These are phyloP conservation scores for Gonium pectorale DNA, from an alignment of 139 green algal genomes.

Conservation along the genomic window DNA sequence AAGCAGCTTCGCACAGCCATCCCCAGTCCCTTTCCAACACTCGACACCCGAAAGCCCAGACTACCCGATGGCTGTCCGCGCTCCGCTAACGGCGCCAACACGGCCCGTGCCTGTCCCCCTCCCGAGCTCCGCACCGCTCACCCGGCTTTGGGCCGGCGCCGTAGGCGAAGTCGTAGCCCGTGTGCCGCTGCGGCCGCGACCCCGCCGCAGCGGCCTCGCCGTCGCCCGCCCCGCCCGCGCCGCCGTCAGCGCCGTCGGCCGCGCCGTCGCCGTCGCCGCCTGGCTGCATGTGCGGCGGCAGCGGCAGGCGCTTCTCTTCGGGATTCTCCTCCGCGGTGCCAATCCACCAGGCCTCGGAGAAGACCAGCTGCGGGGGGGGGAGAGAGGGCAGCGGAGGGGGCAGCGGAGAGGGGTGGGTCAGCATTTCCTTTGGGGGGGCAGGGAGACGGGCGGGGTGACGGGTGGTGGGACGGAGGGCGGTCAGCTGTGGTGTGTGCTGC, in stretches of 20 bases:
- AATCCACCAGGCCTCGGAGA: constrained; percentile 84
- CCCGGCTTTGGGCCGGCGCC: constrained; percentile 45
- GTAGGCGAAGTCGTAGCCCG: constrained; percentile 41
- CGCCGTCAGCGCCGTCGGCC: not conserved
- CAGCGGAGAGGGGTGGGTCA: not conserved
- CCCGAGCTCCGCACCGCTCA: not conserved
- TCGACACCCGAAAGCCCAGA: no score
- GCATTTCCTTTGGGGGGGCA: no score
- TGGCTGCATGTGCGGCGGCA: constrained; percentile 68
- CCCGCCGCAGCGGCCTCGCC: not conserved
- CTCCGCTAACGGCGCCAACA: no score
- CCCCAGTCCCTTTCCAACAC: no score
- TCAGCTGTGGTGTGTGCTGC: no score
- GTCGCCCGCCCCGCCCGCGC: not conserved
- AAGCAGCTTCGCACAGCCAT: no score
- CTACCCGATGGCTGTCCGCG: no score
- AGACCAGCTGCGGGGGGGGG: constrained; percentile 80
- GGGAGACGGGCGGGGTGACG: no score
- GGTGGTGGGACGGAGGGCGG: no score
- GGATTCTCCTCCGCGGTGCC: constrained; percentile 86
- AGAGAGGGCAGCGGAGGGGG: not conserved
- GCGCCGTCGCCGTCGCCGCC: not conserved
- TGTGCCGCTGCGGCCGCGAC: constrained; percentile 5
- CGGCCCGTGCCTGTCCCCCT: no score
- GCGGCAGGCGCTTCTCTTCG: constrained; percentile 77